Evolutionary conservation across 2,329 filamentous ascomycete species (phyloP).

Genomic region (Trichoderma afroharzianum): DNA sequence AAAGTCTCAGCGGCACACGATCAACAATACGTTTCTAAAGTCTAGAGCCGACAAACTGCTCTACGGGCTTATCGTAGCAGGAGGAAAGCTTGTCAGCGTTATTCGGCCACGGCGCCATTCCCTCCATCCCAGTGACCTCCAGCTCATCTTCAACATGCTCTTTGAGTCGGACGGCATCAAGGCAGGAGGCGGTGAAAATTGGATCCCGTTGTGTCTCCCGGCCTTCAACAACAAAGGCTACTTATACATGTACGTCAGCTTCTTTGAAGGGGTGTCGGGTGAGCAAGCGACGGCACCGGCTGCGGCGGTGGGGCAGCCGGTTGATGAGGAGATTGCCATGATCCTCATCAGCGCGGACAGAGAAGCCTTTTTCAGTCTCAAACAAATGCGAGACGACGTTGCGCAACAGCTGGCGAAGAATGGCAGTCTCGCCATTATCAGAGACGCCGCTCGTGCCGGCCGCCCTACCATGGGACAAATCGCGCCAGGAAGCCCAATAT

Average conservation of each 20-base stretch:
- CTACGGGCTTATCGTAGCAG: constrained; percentile 90
- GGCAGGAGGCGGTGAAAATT: constrained; percentile 87
- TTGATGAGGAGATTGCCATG: constrained; percentile 80
- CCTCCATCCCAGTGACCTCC: constrained; percentile 89
- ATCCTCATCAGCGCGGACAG: constrained; percentile 90
- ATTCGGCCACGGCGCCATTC: constrained; percentile 92
- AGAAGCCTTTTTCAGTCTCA: constrained; percentile 87
- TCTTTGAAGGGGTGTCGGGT: constrained; percentile 62
- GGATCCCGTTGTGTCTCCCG: constrained; percentile 93
- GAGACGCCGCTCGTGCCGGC: constrained; percentile 64
- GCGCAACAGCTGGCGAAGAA: constrained; percentile 70
- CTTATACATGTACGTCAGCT: constrained; percentile 98
- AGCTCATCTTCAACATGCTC: constrained; percentile 98
- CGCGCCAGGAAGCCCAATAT: constrained; percentile 72
- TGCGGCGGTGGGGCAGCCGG: constrained; percentile 60
- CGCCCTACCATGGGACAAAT: constrained; percentile 72
- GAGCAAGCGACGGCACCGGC: constrained; percentile 40
- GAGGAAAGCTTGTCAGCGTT: constrained; percentile 89
- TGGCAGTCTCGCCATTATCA: constrained; percentile 71
- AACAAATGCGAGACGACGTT: constrained; percentile 65
- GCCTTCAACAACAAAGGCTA: constrained; percentile 97
- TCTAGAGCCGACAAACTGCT: constrained; percentile 73
- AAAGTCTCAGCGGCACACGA: constrained; percentile 78
- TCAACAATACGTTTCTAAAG: constrained; percentile 85
- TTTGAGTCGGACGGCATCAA: constrained; percentile 93